Conservation (phyloP, 495 filamentous ascomycete genomes). For the Annulohypoxylon stygium region DNA sequence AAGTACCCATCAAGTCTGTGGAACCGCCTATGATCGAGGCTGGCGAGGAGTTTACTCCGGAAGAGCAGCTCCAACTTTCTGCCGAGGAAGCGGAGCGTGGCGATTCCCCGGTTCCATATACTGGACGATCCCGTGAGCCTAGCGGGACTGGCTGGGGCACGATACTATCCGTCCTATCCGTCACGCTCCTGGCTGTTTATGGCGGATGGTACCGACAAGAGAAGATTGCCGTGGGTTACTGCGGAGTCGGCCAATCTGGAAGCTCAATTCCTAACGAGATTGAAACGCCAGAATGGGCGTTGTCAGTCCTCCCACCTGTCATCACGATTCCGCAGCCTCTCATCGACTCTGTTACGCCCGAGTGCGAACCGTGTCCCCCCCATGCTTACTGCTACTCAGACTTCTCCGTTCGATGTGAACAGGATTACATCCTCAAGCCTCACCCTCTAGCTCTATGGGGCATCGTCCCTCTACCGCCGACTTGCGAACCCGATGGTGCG, state of each 20-base stretch:
- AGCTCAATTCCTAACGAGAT: conserved; percentile 59
- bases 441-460: conserved; percentile 89
- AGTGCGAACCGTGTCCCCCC: conserved; percentile 90
- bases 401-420: conserved; percentile 82
- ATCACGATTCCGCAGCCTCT: conserved; percentile 73
- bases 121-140: conserved; percentile 41
- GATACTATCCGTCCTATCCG: conserved; percentile 74
- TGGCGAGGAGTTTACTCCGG: conserved; percentile 94
- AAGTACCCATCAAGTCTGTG: conserved; percentile 36
- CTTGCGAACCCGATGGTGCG: conserved; percentile 95
- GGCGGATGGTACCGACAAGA: conserved; percentile 90
- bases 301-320: conserved; percentile 46
- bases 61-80: conserved; percentile 83
- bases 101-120: conserved; percentile 44
- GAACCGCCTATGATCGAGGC: conserved; percentile 63
- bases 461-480: conserved; percentile 84
- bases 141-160: conserved; percentile 54
- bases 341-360: conserved; percentile 74
- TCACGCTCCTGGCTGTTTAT: conserved; percentile 77
- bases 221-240: conserved; percentile 94
- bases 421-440: conserved; percentile 84
- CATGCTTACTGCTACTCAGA: conserved; percentile 90
- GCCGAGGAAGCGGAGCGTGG: conserved; percentile 66
- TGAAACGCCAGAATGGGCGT: conserved; percentile 61
- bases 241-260: conserved; percentile 76